These are phyloP conservation scores for Plicaturopsis crispa DNA, from an alignment of 768 basidiomycete species.

Conservation along the genomic window DNA sequence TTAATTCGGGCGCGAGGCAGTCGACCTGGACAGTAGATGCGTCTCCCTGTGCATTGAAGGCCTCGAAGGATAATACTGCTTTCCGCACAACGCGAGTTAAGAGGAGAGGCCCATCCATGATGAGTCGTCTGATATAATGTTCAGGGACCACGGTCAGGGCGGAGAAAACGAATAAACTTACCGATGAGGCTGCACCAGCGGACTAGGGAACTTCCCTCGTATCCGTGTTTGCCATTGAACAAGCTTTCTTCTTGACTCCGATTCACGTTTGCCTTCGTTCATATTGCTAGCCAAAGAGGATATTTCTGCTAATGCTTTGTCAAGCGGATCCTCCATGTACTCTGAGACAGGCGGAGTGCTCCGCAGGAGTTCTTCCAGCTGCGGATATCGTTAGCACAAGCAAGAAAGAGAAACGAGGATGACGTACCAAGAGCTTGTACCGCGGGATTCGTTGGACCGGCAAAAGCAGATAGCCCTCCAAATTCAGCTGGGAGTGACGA, in stretches of 20 bases:
- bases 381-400: slow-evolving; percentile 6
- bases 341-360: slow-evolving; percentile 79
- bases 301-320: slow-evolving; percentile 82
- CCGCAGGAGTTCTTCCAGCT: slow-evolving; percentile 83
- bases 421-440: slow-evolving; percentile 86
- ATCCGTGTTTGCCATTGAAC: slow-evolving; percentile 90
- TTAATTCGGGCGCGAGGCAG: slow-evolving; percentile 81
- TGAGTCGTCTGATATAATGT: slow-evolving; percentile 57
- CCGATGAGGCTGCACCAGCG: slow-evolving; percentile 98
- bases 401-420: slow-evolving; percentile 4
- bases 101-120: slow-evolving; percentile 85
- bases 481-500: slow-evolving; percentile 85
- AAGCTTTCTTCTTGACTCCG: slow-evolving; percentile 85
- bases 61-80: slow-evolving; percentile 72
- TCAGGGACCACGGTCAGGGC: slow-evolving; percentile 7
- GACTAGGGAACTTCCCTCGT: slow-evolving; percentile 87
- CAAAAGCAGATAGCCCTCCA: slow-evolving; percentile 89
- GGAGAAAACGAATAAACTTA: slow-evolving; percentile 24
- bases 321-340: slow-evolving; percentile 75
- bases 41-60: slow-evolving; percentile 70
- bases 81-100: slow-evolving; percentile 90
- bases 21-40: slow-evolving; percentile 82
- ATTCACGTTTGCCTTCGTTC: slow-evolving; percentile 97
- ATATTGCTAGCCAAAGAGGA: slow-evolving; percentile 85
- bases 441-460: slow-evolving; percentile 96